Base-by-base conservation (phyloP, 2,329 filamentous ascomycete genomes). In the Truncatella angustata region DNA sequence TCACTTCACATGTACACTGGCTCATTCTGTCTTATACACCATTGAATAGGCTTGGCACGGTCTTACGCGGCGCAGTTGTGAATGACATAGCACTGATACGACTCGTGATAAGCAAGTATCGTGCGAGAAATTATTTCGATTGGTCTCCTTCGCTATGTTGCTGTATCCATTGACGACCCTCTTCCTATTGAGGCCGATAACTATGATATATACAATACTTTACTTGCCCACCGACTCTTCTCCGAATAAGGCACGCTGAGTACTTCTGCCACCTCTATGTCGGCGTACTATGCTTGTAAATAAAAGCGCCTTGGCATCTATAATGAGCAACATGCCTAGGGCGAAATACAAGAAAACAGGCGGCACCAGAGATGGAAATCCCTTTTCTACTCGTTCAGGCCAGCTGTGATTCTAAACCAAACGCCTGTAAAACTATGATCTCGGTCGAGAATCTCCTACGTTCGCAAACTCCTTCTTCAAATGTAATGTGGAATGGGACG, bases 191-290 rank as follows among this genome's bases (percentile, higher is more conserved):
- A 34, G 28, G n/a, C n/a, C 9, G 24, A 28, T n/a, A 35, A 49
- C 45, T 49, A 49, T 37, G 45, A 35, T 49, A 30, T 49, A 39
- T 39, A 49, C 45, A 49, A 49, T 49, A 49, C 45, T 49, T 23
- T 26, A 28, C 20, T 16, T 49, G 24, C 16, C 26, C 18, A 16
- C 20, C 34, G 14, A 20, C n/a, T 20, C 32, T 48, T 28, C 34
- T n/a, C 11, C 20, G n/a, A n/a, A n/a, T 34, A 16, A 20, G 21
- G 32, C 21, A 26, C 23, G n/a, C n/a, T n/a, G n/a, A n/a, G n/a
- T n/a, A n/a, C n/a, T n/a, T n/a, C n/a, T n/a, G n/a, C n/a, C n/a
- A n/a, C n/a, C n/a, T n/a, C n/a, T n/a, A n/a, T n/a, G n/a, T n/a
- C n/a, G n/a, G n/a, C n/a, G n/a, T n/a, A n/a, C n/a, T n/a, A n/a